Evolutionary conservation across 129 eudicot genomes (phyloP).

Genomic region (Arctium minus): DNA sequence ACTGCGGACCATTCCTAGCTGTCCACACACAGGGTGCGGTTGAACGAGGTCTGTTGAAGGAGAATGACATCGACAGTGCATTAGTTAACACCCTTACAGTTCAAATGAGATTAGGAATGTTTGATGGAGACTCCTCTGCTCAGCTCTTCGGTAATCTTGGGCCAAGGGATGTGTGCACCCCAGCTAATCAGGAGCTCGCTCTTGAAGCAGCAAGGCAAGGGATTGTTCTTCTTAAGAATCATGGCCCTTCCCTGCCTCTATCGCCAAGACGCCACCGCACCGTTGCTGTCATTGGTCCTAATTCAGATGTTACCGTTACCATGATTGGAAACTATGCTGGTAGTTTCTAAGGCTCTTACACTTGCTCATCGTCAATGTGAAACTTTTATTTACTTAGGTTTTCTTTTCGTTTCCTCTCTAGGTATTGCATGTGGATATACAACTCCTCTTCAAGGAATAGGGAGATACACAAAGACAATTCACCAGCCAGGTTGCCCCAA

Average conservation of each 20-base stretch:
- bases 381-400: not conserved
- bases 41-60: constrained; percentile 52
- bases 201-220: constrained; percentile 92
- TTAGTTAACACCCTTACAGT: constrained; percentile 55
- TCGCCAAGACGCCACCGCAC: constrained; percentile 56
- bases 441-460: constrained; percentile 73
- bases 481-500: constrained; percentile 61
- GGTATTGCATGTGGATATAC: constrained; percentile 77
- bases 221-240: constrained; percentile 77
- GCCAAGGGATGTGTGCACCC: constrained; percentile 70
- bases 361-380: not conserved
- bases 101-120: constrained; percentile 93
- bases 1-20: constrained; percentile 72
- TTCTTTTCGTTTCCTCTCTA: not conserved
- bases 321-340: constrained; percentile 99
- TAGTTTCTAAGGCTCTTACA: constrained; percentile 5
- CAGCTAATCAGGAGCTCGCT: constrained; percentile 69
- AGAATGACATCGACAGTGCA: constrained; percentile 52
- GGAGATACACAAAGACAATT: constrained; percentile 47
- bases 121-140: constrained; percentile 72
- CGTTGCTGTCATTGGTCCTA: constrained; percentile 88
- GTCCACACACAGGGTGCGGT: constrained; percentile 70
- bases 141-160: constrained; percentile 73
- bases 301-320: constrained; percentile 72
- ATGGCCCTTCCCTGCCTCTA: constrained; percentile 63